Percentiles rank a stretch among this genome's conserved stretches.
These are phyloP conservation scores for Cyclocybe aegerita DNA, from an alignment of 768 basidiomycete genomes.

Conservation along the genomic window DNA sequence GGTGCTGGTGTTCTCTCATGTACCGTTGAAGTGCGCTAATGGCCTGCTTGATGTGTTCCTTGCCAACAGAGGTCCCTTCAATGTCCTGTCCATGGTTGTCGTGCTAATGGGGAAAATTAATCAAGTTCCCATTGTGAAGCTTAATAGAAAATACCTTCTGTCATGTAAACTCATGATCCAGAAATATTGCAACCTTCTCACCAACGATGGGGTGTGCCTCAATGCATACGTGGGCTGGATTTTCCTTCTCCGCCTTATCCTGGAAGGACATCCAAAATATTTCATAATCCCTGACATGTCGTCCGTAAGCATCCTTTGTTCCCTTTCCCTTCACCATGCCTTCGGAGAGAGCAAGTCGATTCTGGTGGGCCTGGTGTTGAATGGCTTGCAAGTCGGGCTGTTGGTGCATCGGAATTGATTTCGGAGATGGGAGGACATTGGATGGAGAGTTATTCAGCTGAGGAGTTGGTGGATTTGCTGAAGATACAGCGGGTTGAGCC, in stretches of 20 bases:
- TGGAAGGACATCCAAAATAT: slow-evolving; percentile 22
- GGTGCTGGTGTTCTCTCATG: neutral
- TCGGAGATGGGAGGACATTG: too few relatives aligned
- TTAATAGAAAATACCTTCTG: slow-evolving; percentile 22
- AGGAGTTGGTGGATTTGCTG: too few relatives aligned
- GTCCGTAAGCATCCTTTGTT: slow-evolving; percentile 19
- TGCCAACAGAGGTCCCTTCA: neutral
- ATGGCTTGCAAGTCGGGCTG: too few relatives aligned
- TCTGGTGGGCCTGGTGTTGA: too few relatives aligned
- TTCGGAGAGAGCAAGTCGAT: slow-evolving; percentile 9
- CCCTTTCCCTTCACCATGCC: slow-evolving; percentile 20
- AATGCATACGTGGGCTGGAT: slow-evolving; percentile 9
- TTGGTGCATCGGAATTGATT: too few relatives aligned
- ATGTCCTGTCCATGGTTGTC: neutral
- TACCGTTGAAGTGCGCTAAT: slow-evolving; percentile 4
- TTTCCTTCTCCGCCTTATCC: neutral
- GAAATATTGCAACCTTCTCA: slow-evolving; percentile 28
- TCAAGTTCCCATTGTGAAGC: neutral
- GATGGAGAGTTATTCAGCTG: too few relatives aligned
- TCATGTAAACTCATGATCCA: slow-evolving; percentile 25
- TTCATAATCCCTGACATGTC: slow-evolving; percentile 26
- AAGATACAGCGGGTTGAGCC: too few relatives aligned
- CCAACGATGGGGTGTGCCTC: slow-evolving; percentile 27
- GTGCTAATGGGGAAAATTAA: neutral
- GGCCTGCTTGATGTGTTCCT: neutral